Evolutionary conservation across 352 stramenopile species (phyloP).

Genomic region (Albugo candida): DNA sequence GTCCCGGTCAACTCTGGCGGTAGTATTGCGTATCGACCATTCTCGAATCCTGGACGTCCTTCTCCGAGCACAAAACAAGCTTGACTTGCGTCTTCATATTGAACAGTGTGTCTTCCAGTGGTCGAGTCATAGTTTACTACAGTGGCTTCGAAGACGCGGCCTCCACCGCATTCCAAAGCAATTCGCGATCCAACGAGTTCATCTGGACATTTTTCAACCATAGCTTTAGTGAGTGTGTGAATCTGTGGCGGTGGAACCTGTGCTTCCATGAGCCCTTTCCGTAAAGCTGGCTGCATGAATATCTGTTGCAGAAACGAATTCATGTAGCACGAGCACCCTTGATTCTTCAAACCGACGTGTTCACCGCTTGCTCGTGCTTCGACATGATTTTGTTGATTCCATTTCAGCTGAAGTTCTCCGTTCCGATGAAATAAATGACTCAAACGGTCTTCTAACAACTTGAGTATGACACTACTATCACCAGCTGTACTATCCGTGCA

Average conservation of each 20-base stretch:
- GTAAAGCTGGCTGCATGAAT: slow-evolving; percentile 78
- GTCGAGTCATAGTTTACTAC: slow-evolving; percentile 77
- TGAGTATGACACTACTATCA: slow-evolving; percentile 17
- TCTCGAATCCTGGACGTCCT: slow-evolving; percentile 90
- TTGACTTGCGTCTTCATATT: slow-evolving; percentile 79
- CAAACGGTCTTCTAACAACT: slow-evolving; percentile 32
- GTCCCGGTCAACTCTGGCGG: slow-evolving; percentile 50
- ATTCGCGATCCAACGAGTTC: slow-evolving; percentile 62
- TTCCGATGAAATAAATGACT: slow-evolving; percentile 37
- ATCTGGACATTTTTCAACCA: slow-evolving; percentile 71
- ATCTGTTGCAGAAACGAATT: slow-evolving; percentile 98
- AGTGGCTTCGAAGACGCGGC: slow-evolving; percentile 84
- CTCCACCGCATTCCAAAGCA: slow-evolving; percentile 86
- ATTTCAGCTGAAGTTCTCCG: slow-evolving; percentile 43
- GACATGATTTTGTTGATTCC: slow-evolving; percentile 69
- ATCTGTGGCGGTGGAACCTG: slow-evolving; percentile 34
- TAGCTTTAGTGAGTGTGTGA: slow-evolving; percentile 66
- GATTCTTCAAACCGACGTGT: slow-evolving; percentile 93
- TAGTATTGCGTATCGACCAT: slow-evolving; percentile 83
- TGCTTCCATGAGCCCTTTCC: slow-evolving; percentile 53
- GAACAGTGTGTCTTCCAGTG: slow-evolving; percentile 56
- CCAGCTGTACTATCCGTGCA: slow-evolving; percentile 14
- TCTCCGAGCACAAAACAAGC: slow-evolving; percentile 79
- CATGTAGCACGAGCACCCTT: slow-evolving; percentile 99
- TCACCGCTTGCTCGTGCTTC: slow-evolving; percentile 64